Base-by-base conservation (phyloP, 768 basidiomycete species). In the Mycena chlorophos region DNA sequence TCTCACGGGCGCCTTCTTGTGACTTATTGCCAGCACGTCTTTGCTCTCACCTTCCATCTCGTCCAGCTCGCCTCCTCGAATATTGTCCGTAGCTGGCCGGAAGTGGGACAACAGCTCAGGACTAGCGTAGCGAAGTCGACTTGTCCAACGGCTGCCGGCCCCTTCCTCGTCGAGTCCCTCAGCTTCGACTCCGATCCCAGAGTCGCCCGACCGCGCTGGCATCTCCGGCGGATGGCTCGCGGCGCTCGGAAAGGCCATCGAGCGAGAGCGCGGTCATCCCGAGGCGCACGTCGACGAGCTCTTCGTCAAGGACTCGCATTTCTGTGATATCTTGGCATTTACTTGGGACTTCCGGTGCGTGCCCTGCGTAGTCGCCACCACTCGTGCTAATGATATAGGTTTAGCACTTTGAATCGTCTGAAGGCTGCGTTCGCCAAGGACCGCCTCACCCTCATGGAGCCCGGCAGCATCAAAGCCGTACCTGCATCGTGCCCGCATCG, bases 301-400 rank as follows among this genome's bases (percentile, higher is more conserved):
- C 14, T 65, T 79, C 46, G 53, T 73, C 58, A 60, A 66, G 1
- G 75, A 74, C 51, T 73, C 73, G 4, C 79, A 78, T 54, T 87
- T 84, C 85, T 70, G 84, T 12, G 85, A 87, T 58, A 71, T 80
- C 51, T 75, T 85, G 17, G 75, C 81, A 0, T 72, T 87, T 51
- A 86, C 85, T 17, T 86, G 83, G 83, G 76, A 83, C 55, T 79
- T 85, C 46, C 79, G 84, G n/a, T n/a, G n/a, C n/a, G n/a, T n/a
- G n/a, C n/a, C n/a, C n/a, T n/a, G n/a, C n/a, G n/a, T n/a, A n/a
- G n/a, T n/a, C n/a, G n/a, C n/a, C n/a, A n/a, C n/a, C n/a, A n/a
- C n/a, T n/a, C n/a, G n/a, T n/a, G n/a, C n/a, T n/a, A n/a, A n/a
- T n/a, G n/a, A n/a, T n/a, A n/a, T n/a, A n/a, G n/a, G n/a, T n/a